A percentile compares a stretch with the other conserved stretches of the same genome.
phyloP scores from a whole-genome alignment of 257 asterid genomes.

The Nicotiana paniculata region DNA sequence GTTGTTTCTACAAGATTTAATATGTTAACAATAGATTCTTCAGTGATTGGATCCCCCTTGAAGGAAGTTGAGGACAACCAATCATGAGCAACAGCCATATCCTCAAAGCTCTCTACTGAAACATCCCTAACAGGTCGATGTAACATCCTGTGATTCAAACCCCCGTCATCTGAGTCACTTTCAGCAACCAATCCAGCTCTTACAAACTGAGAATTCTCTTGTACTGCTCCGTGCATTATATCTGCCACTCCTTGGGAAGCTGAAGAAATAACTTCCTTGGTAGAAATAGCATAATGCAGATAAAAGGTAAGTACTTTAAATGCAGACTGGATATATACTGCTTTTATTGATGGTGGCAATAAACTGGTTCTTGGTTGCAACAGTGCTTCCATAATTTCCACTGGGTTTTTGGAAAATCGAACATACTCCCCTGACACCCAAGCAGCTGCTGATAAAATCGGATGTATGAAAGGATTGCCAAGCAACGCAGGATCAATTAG shows the following conservation, averaged over 20 bases:
- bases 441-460: constrained; percentile 78
- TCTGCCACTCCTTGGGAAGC: constrained; percentile 24
- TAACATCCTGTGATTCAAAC: constrained; percentile 14
- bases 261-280: constrained; percentile 31
- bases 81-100: constrained; percentile 20
- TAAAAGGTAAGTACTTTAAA: constrained; percentile 69
- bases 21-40: constrained; percentile 45
- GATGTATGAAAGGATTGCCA: constrained; percentile 64
- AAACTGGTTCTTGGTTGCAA: constrained; percentile 80
- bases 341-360: constrained; percentile 64
- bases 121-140: constrained; percentile 14
- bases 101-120: constrained; percentile 21
- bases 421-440: constrained; percentile 92
- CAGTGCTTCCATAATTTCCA: constrained; percentile 85
- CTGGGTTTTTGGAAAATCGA: constrained; percentile 69
- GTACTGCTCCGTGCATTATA: constrained; percentile 18
- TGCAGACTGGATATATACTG: constrained; percentile 75
- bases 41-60: constrained; percentile 28
- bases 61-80: constrained; percentile 27
- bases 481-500: constrained; percentile 94
- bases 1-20: constrained; percentile 57
- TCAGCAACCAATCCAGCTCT: constrained; percentile 29
- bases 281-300: constrained; percentile 43
- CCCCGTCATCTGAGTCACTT: constrained; percentile 35
- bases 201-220: constrained; percentile 27